Evolutionary conservation across 371 early-diverging fungal species (phyloP).

Genomic region (Mortierella sp.): DNA sequence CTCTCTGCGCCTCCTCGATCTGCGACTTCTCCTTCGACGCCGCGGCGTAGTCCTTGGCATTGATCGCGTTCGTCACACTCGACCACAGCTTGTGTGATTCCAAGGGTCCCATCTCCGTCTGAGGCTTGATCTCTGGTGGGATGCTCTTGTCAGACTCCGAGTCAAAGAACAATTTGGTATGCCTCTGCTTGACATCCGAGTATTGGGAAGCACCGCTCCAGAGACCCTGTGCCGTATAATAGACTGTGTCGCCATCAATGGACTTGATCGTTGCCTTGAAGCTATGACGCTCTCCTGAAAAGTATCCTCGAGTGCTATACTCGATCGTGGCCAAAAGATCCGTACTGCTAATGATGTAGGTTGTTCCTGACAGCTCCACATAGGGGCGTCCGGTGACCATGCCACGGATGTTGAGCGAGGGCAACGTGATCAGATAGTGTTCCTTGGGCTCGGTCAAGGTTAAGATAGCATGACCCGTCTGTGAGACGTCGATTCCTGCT

Average conservation of each 20-base stretch:
- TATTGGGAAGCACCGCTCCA: constrained; percentile 74
- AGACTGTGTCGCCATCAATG: constrained; percentile 53
- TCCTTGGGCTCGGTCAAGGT: constrained; percentile 68
- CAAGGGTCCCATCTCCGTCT: constrained; percentile 67
- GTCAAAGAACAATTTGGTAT: constrained; percentile 59
- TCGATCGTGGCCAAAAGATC: constrained; percentile 77
- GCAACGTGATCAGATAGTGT: constrained; percentile 78
- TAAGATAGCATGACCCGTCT: constrained; percentile 77
- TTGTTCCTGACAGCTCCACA: constrained; percentile 79
- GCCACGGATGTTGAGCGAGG: constrained; percentile 81
- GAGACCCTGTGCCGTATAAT: constrained; percentile 73
- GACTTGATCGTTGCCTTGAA: constrained; percentile 75
- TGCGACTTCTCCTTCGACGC: constrained; percentile 77
- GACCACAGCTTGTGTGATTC: constrained; percentile 84
- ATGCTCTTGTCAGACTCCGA: constrained; percentile 53
- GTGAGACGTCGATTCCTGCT: constrained; percentile 80
- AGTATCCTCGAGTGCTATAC: constrained; percentile 81
- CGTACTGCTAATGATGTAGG: constrained; percentile 72
- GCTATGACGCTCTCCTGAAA: constrained; percentile 83
- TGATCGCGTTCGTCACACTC: constrained; percentile 76
- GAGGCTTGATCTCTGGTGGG: constrained; percentile 49
- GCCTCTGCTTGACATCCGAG: constrained; percentile 59
- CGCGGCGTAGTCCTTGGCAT: constrained; percentile 69
- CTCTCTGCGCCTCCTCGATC: constrained; percentile 81
- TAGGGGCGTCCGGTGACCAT: constrained; percentile 84